Base-by-base conservation (phyloP, 345 rosid species). In the Gossypium longicalyx region DNA sequence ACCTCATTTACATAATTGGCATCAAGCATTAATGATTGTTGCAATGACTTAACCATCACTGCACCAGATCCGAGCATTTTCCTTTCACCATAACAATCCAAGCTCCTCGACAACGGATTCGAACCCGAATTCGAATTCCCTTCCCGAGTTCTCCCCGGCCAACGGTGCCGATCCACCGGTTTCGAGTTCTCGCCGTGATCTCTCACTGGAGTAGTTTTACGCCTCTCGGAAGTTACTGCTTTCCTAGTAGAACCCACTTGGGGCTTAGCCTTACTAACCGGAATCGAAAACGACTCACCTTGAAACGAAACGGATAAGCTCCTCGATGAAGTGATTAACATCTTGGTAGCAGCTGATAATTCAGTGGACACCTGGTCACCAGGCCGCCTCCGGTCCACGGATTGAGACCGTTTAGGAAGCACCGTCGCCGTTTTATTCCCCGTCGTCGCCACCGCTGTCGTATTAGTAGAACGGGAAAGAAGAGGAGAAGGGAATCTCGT, bases 301-400 rank as follows among this genome's bases (percentile, higher is more conserved):
- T 92, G 98, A 72, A 94, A 94, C 1, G 98, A 89, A 76, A 94
- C 98, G 25, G 97, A 88, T 73, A 94, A 84, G 65, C 97, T 94
- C 77, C 98, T 80, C 0, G 98, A 83, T 13, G 97, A 94, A 82
- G 97, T 89, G 70, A 94, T 85, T 73, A 89, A 77, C 93, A 92
- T 88, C 85, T 83, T 91, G 9, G 89, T 75, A 0, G 93, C 91
- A 62, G 88, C 83, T 4, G 92, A 87, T 78, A 87, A 78, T 77
- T 85, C 91, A 25, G 81, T 47, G 7, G 75, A 82, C 43, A 68
- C 84, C 47, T 83, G 82, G 51, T 84, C 77, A 11, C 67, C 57
- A 0, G 85, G 77, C 62, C 94, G 85, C 73, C 90, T 83, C 41
- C 92, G 85, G 83, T 92, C 96, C 20, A 83, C 97, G 12, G 98